Evolutionary conservation across 2,329 filamentous ascomycete genomes (phyloP).

Genomic region (Pseudocercospora ulei): DNA sequence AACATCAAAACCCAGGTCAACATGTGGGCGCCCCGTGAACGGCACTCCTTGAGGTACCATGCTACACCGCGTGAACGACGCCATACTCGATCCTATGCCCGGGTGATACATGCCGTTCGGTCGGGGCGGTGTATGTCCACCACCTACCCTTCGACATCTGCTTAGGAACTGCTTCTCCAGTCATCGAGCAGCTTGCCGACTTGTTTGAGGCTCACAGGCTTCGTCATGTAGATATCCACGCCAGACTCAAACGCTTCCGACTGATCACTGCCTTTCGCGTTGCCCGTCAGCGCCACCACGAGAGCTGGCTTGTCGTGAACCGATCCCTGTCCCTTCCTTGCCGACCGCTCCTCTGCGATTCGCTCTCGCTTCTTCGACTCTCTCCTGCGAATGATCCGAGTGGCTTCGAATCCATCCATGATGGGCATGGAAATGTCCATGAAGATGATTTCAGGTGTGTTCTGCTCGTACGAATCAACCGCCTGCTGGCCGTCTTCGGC

Average conservation of each 20-base stretch:
- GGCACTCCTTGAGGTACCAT: too few species aligned
- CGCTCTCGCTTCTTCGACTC: constrained; percentile 8
- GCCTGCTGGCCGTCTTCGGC: constrained; percentile 44
- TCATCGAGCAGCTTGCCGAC: constrained; percentile 19
- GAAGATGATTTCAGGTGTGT: constrained; percentile 41
- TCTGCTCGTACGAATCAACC: constrained; percentile 36
- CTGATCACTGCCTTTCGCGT: constrained; percentile 26
- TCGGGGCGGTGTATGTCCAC: too few species aligned
- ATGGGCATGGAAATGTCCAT: constrained; percentile 40
- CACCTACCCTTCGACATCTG: too few species aligned
- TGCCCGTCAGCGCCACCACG: constrained; percentile 33
- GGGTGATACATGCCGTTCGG: too few species aligned
- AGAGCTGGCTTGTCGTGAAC: constrained; percentile 6
- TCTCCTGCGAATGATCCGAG: constrained; percentile 26
- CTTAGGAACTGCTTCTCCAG: too few species aligned
- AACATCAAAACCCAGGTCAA: not conserved
- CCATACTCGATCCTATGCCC: too few species aligned
- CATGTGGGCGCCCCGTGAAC: not conserved
- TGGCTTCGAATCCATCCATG: constrained; percentile 32
- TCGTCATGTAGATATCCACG: constrained; percentile 32
- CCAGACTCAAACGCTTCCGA: constrained; percentile 28
- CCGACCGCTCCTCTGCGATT: not conserved
- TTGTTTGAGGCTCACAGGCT: constrained; percentile 30
- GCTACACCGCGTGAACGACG: too few species aligned
- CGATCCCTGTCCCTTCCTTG: constrained; percentile 2